phyloP scores from a whole-genome alignment of 179 eudicot genomes.

The Gypsophila paniculata region DNA sequence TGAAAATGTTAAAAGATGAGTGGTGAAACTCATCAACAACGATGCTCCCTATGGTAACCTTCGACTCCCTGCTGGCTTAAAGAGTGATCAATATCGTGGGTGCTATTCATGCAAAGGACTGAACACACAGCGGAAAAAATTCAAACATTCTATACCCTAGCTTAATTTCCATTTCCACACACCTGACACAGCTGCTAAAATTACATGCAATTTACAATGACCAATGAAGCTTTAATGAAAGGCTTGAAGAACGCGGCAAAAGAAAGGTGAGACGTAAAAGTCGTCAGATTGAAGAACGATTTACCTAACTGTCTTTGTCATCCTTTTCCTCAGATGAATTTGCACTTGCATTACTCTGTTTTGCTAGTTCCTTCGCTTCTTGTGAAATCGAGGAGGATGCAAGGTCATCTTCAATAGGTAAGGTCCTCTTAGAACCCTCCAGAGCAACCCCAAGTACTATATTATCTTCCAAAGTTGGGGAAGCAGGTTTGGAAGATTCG shows the following conservation, averaged over 20 bases:
- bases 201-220: constrained; percentile 18
- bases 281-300: neutral
- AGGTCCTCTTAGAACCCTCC: constrained; percentile 90
- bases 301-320: constrained; percentile 36
- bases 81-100: too few relatives aligned
- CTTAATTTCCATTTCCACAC: constrained; percentile 6
- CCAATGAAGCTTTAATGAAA: constrained; percentile 10
- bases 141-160: neutral
- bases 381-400: constrained; percentile 29
- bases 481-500: constrained; percentile 32
- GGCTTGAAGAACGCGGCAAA: constrained; percentile 8
- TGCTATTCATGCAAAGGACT: too few relatives aligned
- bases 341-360: constrained; percentile 37
- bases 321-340: constrained; percentile 36
- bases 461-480: constrained; percentile 63
- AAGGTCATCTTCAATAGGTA: constrained; percentile 74
- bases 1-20: neutral
- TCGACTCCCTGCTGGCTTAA: too few relatives aligned
- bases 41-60: too few relatives aligned
- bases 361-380: constrained; percentile 55
- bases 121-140: neutral
- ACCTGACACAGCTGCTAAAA: neutral
- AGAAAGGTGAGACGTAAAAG: neutral
- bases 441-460: constrained; percentile 89
- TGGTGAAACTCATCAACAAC: neutral